Evolutionary conservation across 805 yeast species (phyloP).

Genomic region (Wickerhamomyces sydowiorum): DNA sequence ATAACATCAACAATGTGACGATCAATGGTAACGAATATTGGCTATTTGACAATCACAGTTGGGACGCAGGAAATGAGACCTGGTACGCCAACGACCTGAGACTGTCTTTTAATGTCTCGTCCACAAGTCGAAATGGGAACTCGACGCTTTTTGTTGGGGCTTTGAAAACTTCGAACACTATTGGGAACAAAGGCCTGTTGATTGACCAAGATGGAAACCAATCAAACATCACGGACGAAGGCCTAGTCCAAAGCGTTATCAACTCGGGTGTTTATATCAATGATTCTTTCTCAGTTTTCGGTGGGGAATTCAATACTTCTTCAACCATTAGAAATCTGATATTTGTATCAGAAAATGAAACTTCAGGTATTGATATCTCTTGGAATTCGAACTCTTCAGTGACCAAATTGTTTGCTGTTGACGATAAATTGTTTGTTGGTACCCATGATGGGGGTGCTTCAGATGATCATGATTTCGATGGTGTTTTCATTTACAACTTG

Average conservation of each 20-base stretch:
- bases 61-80: constrained; percentile 33
- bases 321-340: constrained; percentile 17
- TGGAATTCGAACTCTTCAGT: constrained; percentile 17
- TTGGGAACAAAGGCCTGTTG: constrained; percentile 15
- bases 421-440: constrained; percentile 38
- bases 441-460: constrained; percentile 30
- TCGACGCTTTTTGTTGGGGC: constrained; percentile 21
- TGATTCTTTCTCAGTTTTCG: constrained; percentile 45
- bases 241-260: constrained; percentile 16
- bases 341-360: constrained; percentile 20
- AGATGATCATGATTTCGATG: constrained; percentile 25
- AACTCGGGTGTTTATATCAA: constrained; percentile 39
- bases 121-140: constrained; percentile 11
- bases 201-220: constrained; percentile 4
- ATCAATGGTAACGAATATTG: constrained; percentile 35
- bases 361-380: constrained; percentile 22
- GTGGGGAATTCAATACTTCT: constrained; percentile 46
- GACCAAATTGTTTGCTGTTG: constrained; percentile 11
- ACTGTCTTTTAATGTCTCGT: constrained; percentile 28
- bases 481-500: constrained; percentile 51
- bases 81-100: constrained; percentile 28
- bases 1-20: constrained; percentile 17
- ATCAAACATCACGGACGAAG: constrained; percentile 16
- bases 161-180: constrained; percentile 11
- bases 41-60: constrained; percentile 33